Conservation (phyloP, 345 rosid species). For the Physaria fendleri region DNA sequence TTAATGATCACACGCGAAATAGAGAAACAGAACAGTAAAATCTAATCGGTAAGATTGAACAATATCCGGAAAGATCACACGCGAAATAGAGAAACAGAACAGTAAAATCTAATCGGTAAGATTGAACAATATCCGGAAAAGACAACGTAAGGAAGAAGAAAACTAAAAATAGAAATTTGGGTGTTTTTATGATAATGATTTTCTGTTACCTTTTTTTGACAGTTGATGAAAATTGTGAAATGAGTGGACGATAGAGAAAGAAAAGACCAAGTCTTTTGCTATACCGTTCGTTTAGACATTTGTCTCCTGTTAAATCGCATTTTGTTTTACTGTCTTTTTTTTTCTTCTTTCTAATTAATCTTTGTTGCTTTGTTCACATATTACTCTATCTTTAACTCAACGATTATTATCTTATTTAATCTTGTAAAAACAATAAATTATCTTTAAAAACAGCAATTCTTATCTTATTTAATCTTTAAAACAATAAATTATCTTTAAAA, state of each 20-base stretch:
- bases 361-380: background rate
- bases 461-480: too few species aligned
- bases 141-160: background rate
- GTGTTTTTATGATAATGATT: conserved; percentile 4
- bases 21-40: background rate
- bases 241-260: conserved; percentile 12
- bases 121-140: conserved; percentile 2
- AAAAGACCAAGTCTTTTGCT: conserved; percentile 20
- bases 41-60: too few species aligned
- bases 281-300: conserved; percentile 25
- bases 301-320: background rate
- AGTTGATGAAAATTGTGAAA: too few species aligned
- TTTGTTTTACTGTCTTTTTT: background rate
- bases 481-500: too few species aligned
- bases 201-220: too few species aligned
- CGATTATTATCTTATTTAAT: too few species aligned
- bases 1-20: conserved; percentile 32
- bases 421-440: too few species aligned
- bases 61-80: too few species aligned
- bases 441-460: too few species aligned
- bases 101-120: background rate
- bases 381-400: too few species aligned
- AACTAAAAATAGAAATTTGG: conserved; percentile 4
- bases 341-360: too few species aligned
- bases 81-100: conserved; percentile 4